Evolutionary conservation across 2,329 filamentous ascomycete genomes (phyloP), one percentile per base, ranked within the genome.

Genomic region (Neospermospora avenae): DNA sequence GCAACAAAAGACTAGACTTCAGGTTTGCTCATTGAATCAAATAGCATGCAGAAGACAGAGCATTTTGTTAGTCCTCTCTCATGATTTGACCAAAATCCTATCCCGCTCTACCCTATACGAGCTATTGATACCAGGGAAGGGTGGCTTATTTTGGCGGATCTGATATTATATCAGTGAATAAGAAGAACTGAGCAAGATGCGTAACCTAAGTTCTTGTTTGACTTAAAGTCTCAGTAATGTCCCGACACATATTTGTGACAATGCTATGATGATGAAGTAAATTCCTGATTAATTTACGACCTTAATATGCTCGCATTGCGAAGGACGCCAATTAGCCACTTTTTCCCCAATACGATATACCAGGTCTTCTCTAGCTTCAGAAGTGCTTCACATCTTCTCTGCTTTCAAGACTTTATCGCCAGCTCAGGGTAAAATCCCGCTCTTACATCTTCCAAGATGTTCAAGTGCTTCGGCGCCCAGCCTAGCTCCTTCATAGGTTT

Each of bases 1-100:
- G 77, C 16, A 77, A 75, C 58, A 78, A 78, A 64, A 71, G 69
- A 60, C 37, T 68, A 46, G 62, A 66, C 46, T 68, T 65, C 46
- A 67, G 63, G 41, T 67, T 67, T 59, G 55, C 55, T 1, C 61
- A 63, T 56, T 63, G 14, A 37, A 28, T 45, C 20, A 20, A 45
- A 20, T 11, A 25, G 6, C 42, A 45, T 8, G 13, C 42, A 13
- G 7, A 20, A 42, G 39, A 20, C 5, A 4, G 18, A 18, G 35
- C n/a, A 3, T 42, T 20, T 3, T 42, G 5, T 4, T 42, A 16
- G n/a, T 42, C n/a, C 4, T 42, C 18, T 39, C 11, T 18, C 22
- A 22, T 8, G n/a, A 14, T 11, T 24, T 45, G 5, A 22, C 11
- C 20, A 11, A 25, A 24, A 45, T 14, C 3, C 14, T 2, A 7